Evolutionary conservation across 768 basidiomycete genomes (phyloP), one percentile per base, ranked within the genome.

Genomic region (Hypholoma sublateritium): DNA sequence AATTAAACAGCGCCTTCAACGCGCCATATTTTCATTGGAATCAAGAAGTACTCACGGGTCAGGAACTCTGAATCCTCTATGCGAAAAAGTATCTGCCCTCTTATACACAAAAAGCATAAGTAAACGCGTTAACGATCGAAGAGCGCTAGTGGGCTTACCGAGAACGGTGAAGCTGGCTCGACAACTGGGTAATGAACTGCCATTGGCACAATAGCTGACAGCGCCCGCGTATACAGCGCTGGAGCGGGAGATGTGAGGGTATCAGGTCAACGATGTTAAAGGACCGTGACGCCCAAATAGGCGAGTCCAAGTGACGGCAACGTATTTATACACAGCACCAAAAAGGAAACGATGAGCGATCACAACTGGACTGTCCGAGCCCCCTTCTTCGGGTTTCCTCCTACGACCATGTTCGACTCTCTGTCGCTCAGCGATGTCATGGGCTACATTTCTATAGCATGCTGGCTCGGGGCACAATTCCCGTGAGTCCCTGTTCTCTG

Each of bases 381-480:
- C 56, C 36, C 57, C 56, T 41, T 60, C 55, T 58, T 59, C 60
- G 61, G 62, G 59, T 64, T 57, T 60, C 54, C 58, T 49, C 61
- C 50, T 22, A 62, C 41, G 54, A 63, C 59, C 59, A 72, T 72
- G 72, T 59, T 68, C 56, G 68, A 59, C 50, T 53, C 65, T 50
- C 50, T 69, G 41, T 67, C 71, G 36, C 56, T 85, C 63, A 91
- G 89, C 73, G 84, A 88, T 56, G 52, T 85, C 42, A 67, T 91
- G 41, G 92, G 91, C 9, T 87, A 87, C 61, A 65, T 76, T 2
- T 93, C 89, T 21, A 89, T 94, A 61, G 75, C 67, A 21, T 90
- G 83, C 70, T 95, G 93, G 93, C 72, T 95, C 2, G 83, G 89
- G 11, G 93, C 93, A 2, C 93, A 95, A 69, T 86, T 93, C 65